Evolutionary conservation across 345 rosid species (phyloP).

Genomic region (Salix udensis): DNA sequence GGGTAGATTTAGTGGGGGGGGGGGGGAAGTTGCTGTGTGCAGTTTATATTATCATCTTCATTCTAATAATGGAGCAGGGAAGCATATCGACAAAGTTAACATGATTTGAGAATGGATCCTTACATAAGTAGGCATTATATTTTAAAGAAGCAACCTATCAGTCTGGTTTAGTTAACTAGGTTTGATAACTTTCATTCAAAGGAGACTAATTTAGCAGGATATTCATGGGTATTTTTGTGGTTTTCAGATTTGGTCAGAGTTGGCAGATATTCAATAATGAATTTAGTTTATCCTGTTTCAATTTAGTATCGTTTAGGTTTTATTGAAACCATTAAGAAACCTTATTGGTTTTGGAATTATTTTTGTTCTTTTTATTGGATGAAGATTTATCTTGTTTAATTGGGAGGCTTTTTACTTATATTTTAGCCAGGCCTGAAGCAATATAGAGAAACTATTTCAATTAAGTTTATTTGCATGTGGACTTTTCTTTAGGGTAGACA

Average conservation of each 20-base stretch:
- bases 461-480: neutral
- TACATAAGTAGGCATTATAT: neutral
- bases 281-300: neutral
- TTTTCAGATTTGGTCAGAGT: no score
- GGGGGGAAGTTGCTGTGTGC: no score
- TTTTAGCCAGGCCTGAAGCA: neutral
- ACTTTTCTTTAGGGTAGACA: neutral
- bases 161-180: neutral
- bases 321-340: neutral
- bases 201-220: no score
- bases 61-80: no score
- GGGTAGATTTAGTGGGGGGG: no score
- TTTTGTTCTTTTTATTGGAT: neutral
- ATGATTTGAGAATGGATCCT: neutral
- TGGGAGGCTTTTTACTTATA: neutral
- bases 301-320: neutral
- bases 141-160: no score
- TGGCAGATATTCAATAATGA: no score
- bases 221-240: no score
- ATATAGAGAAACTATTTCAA: neutral
- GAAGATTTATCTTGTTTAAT: neutral
- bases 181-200: neutral
- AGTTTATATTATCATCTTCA: no score
- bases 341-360: neutral
- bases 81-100: neutral